Percentiles rank a stretch among this genome's conserved stretches.
These are phyloP conservation scores for Calendula officinalis DNA, from an alignment of 129 eudicot species.

Conservation along the genomic window DNA sequence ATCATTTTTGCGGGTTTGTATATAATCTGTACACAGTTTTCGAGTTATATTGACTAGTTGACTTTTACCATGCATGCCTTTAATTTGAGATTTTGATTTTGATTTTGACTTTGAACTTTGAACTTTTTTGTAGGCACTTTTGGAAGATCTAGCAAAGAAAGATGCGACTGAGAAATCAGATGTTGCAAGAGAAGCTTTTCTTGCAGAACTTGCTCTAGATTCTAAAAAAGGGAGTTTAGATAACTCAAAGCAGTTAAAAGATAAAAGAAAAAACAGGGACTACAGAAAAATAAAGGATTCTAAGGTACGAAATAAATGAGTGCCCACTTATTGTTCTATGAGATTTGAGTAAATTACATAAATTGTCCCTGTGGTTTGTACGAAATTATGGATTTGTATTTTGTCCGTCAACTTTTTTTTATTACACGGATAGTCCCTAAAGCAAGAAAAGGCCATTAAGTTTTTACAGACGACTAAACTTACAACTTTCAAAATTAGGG, in stretches of 20 bases:
- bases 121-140: slow-evolving; percentile 46
- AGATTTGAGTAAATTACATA: background rate
- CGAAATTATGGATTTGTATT: background rate
- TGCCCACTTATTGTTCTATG: background rate
- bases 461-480: too few relatives aligned
- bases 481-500: too few relatives aligned
- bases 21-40: slow-evolving; percentile 35
- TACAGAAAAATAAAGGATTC: slow-evolving; percentile 63
- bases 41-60: slow-evolving; percentile 33
- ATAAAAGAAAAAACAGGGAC: slow-evolving; percentile 71
- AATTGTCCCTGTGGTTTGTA: too few relatives aligned
- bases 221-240: slow-evolving; percentile 56
- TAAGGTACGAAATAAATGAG: slow-evolving; percentile 50
- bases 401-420: background rate
- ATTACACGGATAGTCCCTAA: too few relatives aligned
- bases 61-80: background rate
- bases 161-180: slow-evolving; percentile 88
- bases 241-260: slow-evolving; percentile 54
- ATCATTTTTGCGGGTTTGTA: slow-evolving; percentile 82
- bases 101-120: slow-evolving; percentile 1
- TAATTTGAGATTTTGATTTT: too few relatives aligned
- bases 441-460: too few relatives aligned
- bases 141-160: slow-evolving; percentile 82
- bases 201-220: slow-evolving; percentile 86
- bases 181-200: slow-evolving; percentile 86